Conservation (phyloP, 139 green algal species). For the Tetratostichococcus sp. region DNA sequence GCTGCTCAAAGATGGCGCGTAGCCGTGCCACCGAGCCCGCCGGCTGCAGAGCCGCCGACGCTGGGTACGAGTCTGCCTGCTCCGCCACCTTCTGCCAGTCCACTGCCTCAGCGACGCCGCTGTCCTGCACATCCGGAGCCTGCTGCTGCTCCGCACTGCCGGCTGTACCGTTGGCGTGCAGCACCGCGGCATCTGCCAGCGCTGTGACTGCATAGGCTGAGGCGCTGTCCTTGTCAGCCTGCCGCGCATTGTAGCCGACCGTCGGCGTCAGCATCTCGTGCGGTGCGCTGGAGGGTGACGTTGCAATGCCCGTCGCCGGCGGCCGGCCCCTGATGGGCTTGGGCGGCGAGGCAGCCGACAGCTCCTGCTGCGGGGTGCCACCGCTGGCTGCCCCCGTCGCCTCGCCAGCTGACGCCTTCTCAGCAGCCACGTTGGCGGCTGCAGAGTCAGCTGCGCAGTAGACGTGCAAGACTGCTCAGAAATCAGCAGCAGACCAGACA, state of each 20-base stretch:
- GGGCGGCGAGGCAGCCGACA: too few relatives aligned
- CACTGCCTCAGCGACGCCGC: neutral
- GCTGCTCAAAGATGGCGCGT: neutral
- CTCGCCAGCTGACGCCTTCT: neutral
- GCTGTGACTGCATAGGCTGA: neutral
- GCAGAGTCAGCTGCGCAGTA: neutral
- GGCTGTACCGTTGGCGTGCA: too few relatives aligned
- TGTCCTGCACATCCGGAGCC: too few relatives aligned
- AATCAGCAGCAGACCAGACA: too few relatives aligned
- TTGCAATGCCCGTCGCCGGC: too few relatives aligned
- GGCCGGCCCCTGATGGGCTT: too few relatives aligned
- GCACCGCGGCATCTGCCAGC: neutral
- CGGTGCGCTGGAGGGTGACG: neutral
- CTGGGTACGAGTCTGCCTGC: neutral
- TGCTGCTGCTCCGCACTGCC: too few relatives aligned
- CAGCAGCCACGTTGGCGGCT: neutral
- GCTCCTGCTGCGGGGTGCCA: too few relatives aligned
- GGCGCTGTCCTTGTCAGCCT: neutral
- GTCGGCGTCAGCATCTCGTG: neutral
- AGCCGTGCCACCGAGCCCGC: neutral
- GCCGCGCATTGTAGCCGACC: neutral
- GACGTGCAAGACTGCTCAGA: too few relatives aligned
- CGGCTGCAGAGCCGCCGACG: neutral
- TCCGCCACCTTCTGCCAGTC: neutral
- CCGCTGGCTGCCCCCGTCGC: neutral